These are phyloP conservation scores for Ceratocystis cacaofunesta DNA, from an alignment of 2,329 filamentous ascomycete genomes.

Conservation along the genomic window DNA sequence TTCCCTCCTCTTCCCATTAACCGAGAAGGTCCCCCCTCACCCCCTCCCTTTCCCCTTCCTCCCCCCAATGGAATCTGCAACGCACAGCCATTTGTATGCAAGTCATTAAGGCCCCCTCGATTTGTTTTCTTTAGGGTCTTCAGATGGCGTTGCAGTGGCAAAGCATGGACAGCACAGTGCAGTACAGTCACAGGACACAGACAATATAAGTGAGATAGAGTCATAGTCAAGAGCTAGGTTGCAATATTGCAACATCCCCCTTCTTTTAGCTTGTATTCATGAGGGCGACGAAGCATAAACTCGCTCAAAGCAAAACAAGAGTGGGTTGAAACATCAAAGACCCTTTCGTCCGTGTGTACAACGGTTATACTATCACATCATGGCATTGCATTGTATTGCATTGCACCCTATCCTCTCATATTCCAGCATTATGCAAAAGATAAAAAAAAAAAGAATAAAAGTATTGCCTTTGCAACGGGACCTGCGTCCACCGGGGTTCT, in stretches of 20 bases:
- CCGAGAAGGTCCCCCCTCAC: neutral
- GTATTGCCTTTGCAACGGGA: neutral
- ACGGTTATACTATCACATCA: no score
- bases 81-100: neutral
- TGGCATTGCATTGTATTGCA: neutral
- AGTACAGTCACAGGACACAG: neutral
- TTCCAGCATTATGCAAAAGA: neutral
- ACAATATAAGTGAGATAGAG: neutral
- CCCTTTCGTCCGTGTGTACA: no score
- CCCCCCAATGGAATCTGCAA: neutral
- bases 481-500: constrained; percentile 1
- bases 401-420: neutral
- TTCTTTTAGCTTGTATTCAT: neutral
- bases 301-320: no score
- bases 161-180: neutral
- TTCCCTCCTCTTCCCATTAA: neutral
- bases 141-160: neutral
- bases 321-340: no score
- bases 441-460: no score
- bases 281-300: no score
- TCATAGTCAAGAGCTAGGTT: neutral
- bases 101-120: neutral
- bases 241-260: neutral
- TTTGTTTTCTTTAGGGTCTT: neutral
- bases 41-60: neutral